Percentiles rank a stretch among this genome's conserved stretches.
These are phyloP conservation scores for Kazachstania martiniae DNA, from an alignment of 805 yeast genomes.

Conservation along the genomic window DNA sequence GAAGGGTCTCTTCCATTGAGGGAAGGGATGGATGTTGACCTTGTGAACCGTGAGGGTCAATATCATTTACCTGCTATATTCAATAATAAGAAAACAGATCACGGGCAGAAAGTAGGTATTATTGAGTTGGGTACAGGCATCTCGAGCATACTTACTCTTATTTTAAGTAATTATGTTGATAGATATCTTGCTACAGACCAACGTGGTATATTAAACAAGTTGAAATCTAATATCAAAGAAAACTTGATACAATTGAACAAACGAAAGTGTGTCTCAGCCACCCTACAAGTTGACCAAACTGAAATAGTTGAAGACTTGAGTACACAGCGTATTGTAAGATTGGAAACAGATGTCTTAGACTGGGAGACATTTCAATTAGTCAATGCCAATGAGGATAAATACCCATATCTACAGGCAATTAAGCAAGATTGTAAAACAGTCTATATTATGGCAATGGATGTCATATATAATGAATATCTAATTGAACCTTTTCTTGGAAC, in stretches of 20 bases:
- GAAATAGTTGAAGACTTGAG: neutral
- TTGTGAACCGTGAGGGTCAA: too few relatives aligned
- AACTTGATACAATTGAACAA: conserved; percentile 19
- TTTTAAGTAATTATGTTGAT: conserved; percentile 22
- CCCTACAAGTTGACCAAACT: conserved; percentile 2
- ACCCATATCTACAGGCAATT: conserved; percentile 3
- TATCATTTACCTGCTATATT: too few relatives aligned
- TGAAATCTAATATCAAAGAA: conserved; percentile 18
- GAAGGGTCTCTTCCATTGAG: conserved; percentile 10
- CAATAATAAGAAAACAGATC: neutral
- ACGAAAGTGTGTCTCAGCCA: conserved; percentile 9
- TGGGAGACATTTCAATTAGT: conserved; percentile 24
- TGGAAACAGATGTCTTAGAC: conserved; percentile 22
- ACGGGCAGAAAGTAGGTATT: conserved; percentile 5
- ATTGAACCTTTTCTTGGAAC: conserved; percentile 24
- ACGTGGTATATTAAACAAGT: conserved; percentile 19
- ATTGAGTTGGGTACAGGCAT: conserved; percentile 28
- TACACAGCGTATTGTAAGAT: neutral
- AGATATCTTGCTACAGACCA: conserved; percentile 26
- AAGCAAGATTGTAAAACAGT: conserved; percentile 4
- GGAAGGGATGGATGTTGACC: conserved; percentile 7
- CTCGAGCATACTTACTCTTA: conserved; percentile 20
- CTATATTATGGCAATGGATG: conserved; percentile 27
- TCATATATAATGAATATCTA: conserved; percentile 27
- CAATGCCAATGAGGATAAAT: too few relatives aligned